Evolutionary conservation across 306 rosid genomes (phyloP), one percentile per base, ranked within the genome.

Genomic region (Prunus campanulata): DNA sequence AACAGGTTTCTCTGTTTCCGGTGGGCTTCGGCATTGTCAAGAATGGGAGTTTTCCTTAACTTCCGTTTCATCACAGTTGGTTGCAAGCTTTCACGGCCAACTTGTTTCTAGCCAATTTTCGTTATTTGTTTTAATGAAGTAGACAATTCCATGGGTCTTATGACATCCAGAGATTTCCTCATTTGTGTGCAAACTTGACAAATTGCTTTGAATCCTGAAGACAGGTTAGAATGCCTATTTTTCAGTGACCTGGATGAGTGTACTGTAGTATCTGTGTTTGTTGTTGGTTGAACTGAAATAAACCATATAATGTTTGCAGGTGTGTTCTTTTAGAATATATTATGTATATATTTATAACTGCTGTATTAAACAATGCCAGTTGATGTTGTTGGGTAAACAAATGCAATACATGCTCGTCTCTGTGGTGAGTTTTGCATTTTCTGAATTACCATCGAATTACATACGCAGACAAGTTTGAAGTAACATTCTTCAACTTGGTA

Each of bases 111-210:
- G 84, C 71, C 67, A 25, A 68, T 71, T 75, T 75, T 75, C 77
- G 7, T 81, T 62, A 22, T 77, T 60, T 61, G 82, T 74, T 59
- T 77, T 68, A 71, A 74, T 80, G 27, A 66, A 71, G 84, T 75
- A 74, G 80, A 84, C 85, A 72, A 77, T 30, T 30, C 20, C 52
- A 24, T 59, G 75, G 75, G 81, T 80, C 78, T 9, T 77, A 76
- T 76, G 75, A 61, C 65, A 49, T 59, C 62, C 71, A 5, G 46
- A 20, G 49, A 25, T 8, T 59, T 71, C 65, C 67, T 20, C 75
- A 14, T 62, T 81, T 72, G 42, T 79, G 82, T 75, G 66, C 83
- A 79, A 75, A 65, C 83, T 76, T 68, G 78, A 72, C 66, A 39
- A 44, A 22, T 48, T 81, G 62, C 72, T 78, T 74, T 64, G 80